Evolutionary conservation across 257 asterid genomes (phyloP).

Genomic region (Solanum tarijense): DNA sequence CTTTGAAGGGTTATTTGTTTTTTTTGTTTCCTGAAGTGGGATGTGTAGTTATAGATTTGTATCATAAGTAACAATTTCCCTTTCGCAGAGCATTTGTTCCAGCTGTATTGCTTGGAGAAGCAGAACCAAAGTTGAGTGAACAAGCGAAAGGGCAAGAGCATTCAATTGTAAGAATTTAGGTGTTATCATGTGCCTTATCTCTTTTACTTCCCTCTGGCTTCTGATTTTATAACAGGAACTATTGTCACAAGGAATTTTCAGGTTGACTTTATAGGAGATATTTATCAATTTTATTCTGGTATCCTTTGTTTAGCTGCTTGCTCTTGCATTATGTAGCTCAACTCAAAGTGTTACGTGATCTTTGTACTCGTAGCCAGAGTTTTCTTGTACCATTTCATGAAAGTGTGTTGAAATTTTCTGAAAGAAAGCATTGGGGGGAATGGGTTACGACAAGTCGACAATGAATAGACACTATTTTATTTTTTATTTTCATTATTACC

Average conservation of each 20-base stretch:
- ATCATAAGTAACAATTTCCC: conserved; percentile 1
- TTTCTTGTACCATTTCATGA: not conserved
- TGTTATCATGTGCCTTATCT: not conserved
- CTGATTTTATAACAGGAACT: conserved; percentile 1
- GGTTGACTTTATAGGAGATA: not conserved
- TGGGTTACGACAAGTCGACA: not conserved
- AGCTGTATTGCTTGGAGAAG: conserved; percentile 94
- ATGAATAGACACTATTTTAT: not conserved
- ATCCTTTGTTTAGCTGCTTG: not conserved
- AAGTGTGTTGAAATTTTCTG: not conserved
- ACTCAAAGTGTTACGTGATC: not conserved
- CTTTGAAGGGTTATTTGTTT: not conserved
- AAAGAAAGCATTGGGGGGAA: not conserved
- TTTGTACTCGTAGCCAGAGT: not conserved
- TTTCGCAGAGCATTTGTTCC: conserved; percentile 93
- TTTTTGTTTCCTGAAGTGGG: conserved; percentile 2
- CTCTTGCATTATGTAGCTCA: not conserved
- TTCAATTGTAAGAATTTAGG: conserved; percentile 43
- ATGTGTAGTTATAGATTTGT: not conserved
- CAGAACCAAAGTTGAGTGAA: conserved; percentile 71
- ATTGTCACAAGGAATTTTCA: not conserved
- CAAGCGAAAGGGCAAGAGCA: conserved; percentile 72
- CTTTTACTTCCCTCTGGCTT: conserved; percentile 1
- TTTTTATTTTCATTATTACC: not conserved
- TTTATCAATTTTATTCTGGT: not conserved